phyloP scores from a whole-genome alignment of 2,329 filamentous ascomycete species.

The Decorospora gaudefroyi region DNA sequence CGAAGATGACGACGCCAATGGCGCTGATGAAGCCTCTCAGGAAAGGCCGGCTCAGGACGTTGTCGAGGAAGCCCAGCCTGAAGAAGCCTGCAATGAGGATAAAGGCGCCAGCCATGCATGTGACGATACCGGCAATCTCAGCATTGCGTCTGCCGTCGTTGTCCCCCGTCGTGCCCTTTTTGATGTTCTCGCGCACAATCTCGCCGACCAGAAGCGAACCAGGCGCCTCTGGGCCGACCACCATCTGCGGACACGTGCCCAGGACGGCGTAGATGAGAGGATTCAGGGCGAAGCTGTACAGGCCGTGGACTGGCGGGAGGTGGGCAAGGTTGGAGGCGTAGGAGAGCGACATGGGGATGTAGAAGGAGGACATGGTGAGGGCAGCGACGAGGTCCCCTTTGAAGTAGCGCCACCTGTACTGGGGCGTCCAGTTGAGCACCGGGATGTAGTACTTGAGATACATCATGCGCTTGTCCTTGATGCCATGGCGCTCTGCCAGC shows the following conservation, averaged over 20 bases:
- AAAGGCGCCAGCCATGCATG: slow-evolving; percentile 83
- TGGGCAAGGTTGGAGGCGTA: slow-evolving; percentile 91
- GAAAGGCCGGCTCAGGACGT: slow-evolving; percentile 89
- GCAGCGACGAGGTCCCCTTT: slow-evolving; percentile 86
- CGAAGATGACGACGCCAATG: slow-evolving; percentile 93
- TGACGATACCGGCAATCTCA: slow-evolving; percentile 82
- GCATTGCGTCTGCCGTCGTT: slow-evolving; percentile 75
- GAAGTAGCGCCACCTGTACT: slow-evolving; percentile 82
- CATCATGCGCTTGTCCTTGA: slow-evolving; percentile 75
- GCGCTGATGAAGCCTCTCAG: slow-evolving; percentile 94
- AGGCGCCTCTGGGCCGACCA: slow-evolving; percentile 92
- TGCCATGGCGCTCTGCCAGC: slow-evolving; percentile 72
- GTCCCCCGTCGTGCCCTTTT: slow-evolving; percentile 65
- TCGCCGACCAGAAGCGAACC: slow-evolving; percentile 88
- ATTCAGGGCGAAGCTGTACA: slow-evolving; percentile 93
- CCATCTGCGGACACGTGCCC: slow-evolving; percentile 88
- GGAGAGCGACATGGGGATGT: slow-evolving; percentile 95
- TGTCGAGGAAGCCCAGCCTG: slow-evolving; percentile 89
- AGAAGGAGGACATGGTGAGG: slow-evolving; percentile 96
- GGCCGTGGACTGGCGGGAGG: slow-evolving; percentile 87
- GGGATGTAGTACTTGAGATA: slow-evolving; percentile 90
- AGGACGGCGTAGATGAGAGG: slow-evolving; percentile 89
- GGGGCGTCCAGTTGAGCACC: slow-evolving; percentile 83
- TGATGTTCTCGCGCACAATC: slow-evolving; percentile 78
- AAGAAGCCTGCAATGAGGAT: slow-evolving; percentile 86